These are phyloP conservation scores for Colletotrichum sp. DNA, from an alignment of 2,329 filamentous ascomycete species.

Conservation along the genomic window DNA sequence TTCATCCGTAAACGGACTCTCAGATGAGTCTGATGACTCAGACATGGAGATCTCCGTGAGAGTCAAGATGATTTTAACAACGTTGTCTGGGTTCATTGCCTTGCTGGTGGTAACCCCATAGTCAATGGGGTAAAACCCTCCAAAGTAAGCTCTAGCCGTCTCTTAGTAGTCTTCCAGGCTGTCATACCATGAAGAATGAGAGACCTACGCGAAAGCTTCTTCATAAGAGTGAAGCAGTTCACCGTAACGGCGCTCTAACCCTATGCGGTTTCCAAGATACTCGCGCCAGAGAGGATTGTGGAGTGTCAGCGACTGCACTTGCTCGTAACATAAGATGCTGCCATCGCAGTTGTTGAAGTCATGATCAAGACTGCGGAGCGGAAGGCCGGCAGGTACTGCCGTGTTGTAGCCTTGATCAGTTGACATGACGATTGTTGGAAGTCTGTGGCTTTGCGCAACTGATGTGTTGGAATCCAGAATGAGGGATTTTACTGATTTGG, in stretches of 20 bases:
- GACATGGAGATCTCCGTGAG: slow-evolving; percentile 16
- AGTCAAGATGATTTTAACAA: slow-evolving; percentile 25
- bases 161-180: neutral
- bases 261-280: slow-evolving; percentile 24
- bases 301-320: slow-evolving; percentile 21
- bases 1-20: slow-evolving; percentile 17
- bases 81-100: slow-evolving; percentile 21
- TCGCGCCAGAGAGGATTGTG: slow-evolving; percentile 25
- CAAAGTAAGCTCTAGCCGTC: slow-evolving; percentile 19
- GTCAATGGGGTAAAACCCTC: slow-evolving; percentile 25
- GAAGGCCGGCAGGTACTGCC: neutral
- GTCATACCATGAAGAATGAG: rapidly evolving
- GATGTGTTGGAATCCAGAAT: neutral
- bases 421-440: neutral
- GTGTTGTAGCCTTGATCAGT: neutral
- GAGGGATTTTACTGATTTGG: rapidly evolving
- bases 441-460: neutral
- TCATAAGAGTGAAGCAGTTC: slow-evolving; percentile 25
- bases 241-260: slow-evolving; percentile 25
- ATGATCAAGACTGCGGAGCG: slow-evolving; percentile 21
- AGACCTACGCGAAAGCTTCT: slow-evolving; percentile 15
- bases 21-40: slow-evolving; percentile 21
- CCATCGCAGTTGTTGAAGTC: slow-evolving; percentile 28
- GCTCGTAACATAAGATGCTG: slow-evolving; percentile 25
- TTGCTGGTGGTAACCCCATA: slow-evolving; percentile 22